Percentiles rank a stretch among this genome's conserved stretches.
Conservation (phyloP, 2,329 filamentous ascomycete genomes). For the Pyrenophora teres region DNA sequence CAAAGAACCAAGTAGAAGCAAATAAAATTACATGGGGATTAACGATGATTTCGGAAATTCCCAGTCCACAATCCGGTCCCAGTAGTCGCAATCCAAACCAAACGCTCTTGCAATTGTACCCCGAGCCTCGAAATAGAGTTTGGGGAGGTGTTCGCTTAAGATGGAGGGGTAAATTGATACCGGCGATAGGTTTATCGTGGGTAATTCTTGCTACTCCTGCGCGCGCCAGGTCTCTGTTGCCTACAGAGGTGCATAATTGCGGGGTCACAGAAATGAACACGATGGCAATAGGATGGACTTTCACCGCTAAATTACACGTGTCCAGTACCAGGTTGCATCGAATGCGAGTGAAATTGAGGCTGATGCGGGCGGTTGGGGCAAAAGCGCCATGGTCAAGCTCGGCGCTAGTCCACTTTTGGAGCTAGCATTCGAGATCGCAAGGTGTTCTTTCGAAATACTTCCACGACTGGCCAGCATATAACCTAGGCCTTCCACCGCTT, state of each 20-base stretch:
- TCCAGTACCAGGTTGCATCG: constrained; percentile 35
- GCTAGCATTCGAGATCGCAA: constrained; percentile 32
- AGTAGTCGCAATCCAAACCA: neutral
- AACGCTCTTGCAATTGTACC: neutral
- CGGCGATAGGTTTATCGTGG: constrained; percentile 5
- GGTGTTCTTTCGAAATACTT: constrained; percentile 40
- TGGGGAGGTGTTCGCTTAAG: constrained; percentile 8
- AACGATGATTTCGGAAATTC: neutral
- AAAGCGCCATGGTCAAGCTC: constrained; percentile 28
- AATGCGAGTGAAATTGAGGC: constrained; percentile 37
- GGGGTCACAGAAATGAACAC: constrained; percentile 2
- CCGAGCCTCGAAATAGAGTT: neutral
- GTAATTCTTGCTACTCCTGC: neutral
- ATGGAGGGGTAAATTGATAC: constrained; percentile 11
- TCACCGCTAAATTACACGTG: constrained; percentile 34
- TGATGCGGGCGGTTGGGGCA: constrained; percentile 30
- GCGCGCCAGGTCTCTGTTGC: neutral
- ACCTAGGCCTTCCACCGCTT: constrained; percentile 30
- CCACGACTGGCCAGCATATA: constrained; percentile 35
- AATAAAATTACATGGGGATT: neutral
- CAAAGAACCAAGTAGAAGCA: neutral
- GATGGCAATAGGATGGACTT: constrained; percentile 11
- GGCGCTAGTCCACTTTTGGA: constrained; percentile 26
- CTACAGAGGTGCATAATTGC: constrained; percentile 11
- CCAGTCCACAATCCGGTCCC: neutral